A percentile compares a stretch with the other conserved stretches of the same genome.
Conservation (phyloP, 2,329 filamentous ascomycete species). For the Venturia aucupariae region DNA sequence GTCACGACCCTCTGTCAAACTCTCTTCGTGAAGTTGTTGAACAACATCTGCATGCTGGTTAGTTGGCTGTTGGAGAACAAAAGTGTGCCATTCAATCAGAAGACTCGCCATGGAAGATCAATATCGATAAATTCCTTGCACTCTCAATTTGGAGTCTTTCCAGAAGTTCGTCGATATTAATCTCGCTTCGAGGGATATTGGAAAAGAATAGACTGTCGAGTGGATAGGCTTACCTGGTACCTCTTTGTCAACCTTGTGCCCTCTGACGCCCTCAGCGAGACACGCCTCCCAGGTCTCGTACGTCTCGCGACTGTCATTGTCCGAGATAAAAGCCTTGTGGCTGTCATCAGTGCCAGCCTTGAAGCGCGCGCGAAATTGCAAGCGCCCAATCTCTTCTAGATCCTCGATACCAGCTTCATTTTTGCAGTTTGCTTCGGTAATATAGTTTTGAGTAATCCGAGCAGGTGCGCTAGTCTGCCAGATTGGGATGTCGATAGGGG, state of each 20-base stretch:
- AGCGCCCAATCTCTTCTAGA: constrained; percentile 68
- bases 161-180: not conserved
- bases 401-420: constrained; percentile 63
- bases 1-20: constrained; percentile 69
- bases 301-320: constrained; percentile 85
- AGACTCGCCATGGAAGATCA: not conserved
- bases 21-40: constrained; percentile 70
- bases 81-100: not conserved
- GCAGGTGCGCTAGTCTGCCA: constrained; percentile 71
- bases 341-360: constrained; percentile 84
- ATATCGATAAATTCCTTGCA: not conserved
- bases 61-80: not conserved
- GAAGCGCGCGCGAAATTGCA: constrained; percentile 74
- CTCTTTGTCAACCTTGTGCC: constrained; percentile 60
- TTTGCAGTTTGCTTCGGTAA: constrained; percentile 67
- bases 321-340: constrained; percentile 71
- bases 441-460: constrained; percentile 83
- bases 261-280: constrained; percentile 73
- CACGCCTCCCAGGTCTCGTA: constrained; percentile 94
- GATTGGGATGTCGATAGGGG: constrained; percentile 76
- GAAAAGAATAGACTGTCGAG: not conserved
- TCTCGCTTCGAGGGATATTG: not conserved
- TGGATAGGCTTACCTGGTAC: constrained; percentile 41
- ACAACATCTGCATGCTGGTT: constrained; percentile 41
- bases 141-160: not conserved